Base-by-base conservation (phyloP, 192 early-diverging fungal genomes). In the Chytriomyces sp. region DNA sequence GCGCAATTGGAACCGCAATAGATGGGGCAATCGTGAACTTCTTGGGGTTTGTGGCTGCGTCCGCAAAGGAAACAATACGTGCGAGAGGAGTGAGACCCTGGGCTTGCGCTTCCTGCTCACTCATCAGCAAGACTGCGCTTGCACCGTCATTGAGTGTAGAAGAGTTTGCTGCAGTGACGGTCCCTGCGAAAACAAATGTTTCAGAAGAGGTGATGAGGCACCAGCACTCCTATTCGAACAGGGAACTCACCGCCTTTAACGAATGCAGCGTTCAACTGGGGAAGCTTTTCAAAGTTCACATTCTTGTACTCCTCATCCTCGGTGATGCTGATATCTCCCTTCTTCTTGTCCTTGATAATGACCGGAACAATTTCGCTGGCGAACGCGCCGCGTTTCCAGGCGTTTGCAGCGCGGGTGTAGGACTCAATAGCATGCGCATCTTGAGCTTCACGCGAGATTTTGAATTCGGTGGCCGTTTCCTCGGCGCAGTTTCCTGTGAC, bases 141-240 rank as follows among this genome's bases (percentile, higher is more conserved):
- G 96, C 97, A 79, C 97, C 97, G 79, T 99, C 97, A 84, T 97
- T 98, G 61, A 99, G 82, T 6, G 94, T 96, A 53, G 93, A 95
- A 45, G 97, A 88, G 82, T 99, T 99, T 73, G 95, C 96, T 28
- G 97, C 97, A 47, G 96, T 98, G 45, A 97, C 94, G 35, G 96
- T 94, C 5, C 92, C 91, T 72, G 49, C 18, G 20, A 35, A 50
- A 79, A 81, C 43, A 24, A 1, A 82, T 7, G 8, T 2, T 11
- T 24, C 60, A 67, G n/a, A 72, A 23, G 3, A 49, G 46, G 2
- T 45, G 23, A 23, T 72, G 45, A 5, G 26, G 35, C n/a, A 45
- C 28, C n/a, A 13, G 23, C n/a, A 43, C 49, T 2, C 16, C 20
- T 43, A 18, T 16, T 23, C 20, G 64, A 28, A 13, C 6, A 65